A percentile compares a stretch with the other conserved stretches of the same genome.
Evolutionary conservation across 1,284 basidiomycete genomes (phyloP).

Genomic region (Austroboletus novae-zelandiae): DNA sequence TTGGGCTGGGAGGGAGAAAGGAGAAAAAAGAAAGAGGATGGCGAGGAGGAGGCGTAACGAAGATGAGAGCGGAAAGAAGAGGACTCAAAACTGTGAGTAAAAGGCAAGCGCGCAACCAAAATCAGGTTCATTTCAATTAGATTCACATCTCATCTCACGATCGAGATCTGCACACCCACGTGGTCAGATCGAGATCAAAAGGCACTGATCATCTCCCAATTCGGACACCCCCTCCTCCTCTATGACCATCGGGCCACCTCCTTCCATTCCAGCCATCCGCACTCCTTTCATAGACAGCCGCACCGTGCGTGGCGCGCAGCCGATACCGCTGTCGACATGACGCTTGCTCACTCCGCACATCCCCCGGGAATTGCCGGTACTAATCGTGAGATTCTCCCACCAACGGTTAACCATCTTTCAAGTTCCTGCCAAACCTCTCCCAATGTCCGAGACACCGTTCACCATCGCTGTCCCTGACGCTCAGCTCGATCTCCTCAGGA

Average conservation of each 20-base stretch:
- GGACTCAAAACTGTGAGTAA: conserved; percentile 27
- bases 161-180: conserved; percentile 31
- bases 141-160: conserved; percentile 36
- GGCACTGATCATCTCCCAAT: conserved; percentile 12
- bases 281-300: no score
- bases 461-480: conserved; percentile 32
- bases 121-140: conserved; percentile 36
- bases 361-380: background rate
- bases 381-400: conserved; percentile 1
- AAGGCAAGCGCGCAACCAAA: conserved; percentile 31
- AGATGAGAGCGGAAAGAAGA: conserved; percentile 27
- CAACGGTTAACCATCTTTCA: no score
- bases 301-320: no score
- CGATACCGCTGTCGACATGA: no score
- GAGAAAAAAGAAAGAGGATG: conserved; percentile 1
- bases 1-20: background rate
- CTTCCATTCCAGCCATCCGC: no score
- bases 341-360: no score
- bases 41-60: conserved; percentile 5
- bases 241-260: background rate
- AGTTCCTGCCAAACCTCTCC: no score
- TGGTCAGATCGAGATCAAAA: conserved; percentile 31
- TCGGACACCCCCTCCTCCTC: background rate
- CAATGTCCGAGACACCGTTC: conserved; percentile 24
- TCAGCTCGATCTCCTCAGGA: conserved; percentile 26